These are phyloP conservation scores for Urtica urens DNA, from an alignment of 306 rosid species.

Conservation along the genomic window DNA sequence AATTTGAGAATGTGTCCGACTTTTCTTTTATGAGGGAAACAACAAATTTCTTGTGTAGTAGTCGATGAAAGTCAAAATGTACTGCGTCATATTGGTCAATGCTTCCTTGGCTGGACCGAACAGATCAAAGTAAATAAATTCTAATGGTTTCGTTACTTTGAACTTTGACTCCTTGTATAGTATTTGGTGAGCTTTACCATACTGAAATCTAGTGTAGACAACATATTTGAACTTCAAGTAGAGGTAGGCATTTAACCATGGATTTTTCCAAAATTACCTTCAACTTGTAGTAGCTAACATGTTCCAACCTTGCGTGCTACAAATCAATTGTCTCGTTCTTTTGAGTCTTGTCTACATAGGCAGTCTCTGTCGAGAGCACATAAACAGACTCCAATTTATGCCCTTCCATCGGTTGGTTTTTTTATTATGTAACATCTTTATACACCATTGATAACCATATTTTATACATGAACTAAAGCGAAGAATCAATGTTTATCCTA, in stretches of 20 bases:
- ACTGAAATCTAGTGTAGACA: neutral
- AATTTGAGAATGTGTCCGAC: neutral
- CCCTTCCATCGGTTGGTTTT: neutral
- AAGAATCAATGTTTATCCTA: no score
- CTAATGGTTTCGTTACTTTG: neutral
- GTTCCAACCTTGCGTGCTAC: neutral
- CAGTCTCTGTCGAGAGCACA: neutral
- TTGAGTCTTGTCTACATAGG: neutral
- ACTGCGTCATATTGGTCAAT: neutral
- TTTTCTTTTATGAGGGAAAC: neutral
- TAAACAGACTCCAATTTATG: neutral
- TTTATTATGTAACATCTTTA: neutral
- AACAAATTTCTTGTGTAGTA: neutral
- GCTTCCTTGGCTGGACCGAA: neutral
- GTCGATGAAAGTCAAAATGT: neutral
- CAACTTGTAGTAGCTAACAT: neutral
- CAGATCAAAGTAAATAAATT: neutral
- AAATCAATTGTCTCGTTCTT: neutral
- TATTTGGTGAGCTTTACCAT: neutral
- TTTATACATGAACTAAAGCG: no score
- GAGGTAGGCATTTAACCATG: neutral
- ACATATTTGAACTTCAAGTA: neutral
- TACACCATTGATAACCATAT: no score
- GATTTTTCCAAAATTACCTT: neutral
- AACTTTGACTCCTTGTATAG: neutral